Evolutionary conservation across 768 basidiomycete species (phyloP).

Genomic region (Termitomyces sp.): DNA sequence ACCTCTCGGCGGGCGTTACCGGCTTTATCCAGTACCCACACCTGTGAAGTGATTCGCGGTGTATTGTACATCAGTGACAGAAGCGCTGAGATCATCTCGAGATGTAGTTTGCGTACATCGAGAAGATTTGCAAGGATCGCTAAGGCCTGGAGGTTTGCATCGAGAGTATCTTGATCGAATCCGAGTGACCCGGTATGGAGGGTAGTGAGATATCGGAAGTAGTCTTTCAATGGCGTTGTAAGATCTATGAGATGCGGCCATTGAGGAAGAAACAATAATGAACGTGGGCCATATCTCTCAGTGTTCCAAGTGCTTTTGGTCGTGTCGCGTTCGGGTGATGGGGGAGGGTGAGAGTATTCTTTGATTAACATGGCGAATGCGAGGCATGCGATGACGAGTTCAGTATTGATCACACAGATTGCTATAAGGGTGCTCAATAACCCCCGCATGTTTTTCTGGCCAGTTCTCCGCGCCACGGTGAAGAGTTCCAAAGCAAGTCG

Average conservation of each 20-base stretch:
- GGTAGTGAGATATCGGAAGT: background rate
- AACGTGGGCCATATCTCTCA: constrained; percentile 13
- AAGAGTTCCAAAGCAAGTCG: constrained; percentile 54
- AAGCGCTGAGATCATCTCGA: constrained; percentile 39
- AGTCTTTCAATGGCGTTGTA: background rate
- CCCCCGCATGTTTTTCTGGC: constrained; percentile 51
- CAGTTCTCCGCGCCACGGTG: constrained; percentile 46
- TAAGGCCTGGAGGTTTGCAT: constrained; percentile 54
- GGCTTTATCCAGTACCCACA: constrained; percentile 32
- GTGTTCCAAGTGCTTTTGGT: background rate
- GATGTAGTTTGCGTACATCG: constrained; percentile 47
- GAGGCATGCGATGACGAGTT: constrained; percentile 73
- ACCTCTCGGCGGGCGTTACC: constrained; percentile 27
- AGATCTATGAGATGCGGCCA: background rate
- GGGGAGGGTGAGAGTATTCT: constrained; percentile 46
- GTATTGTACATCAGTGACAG: constrained; percentile 44
- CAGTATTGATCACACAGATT: constrained; percentile 71
- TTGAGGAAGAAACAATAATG: constrained; percentile 4
- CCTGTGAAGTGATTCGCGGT: constrained; percentile 35
- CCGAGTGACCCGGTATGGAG: constrained; percentile 2
- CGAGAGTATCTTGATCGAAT: constrained; percentile 19
- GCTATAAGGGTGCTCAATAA: constrained; percentile 62
- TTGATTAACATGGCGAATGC: constrained; percentile 64
- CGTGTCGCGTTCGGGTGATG: constrained; percentile 22
- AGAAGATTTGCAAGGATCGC: constrained; percentile 54